These are phyloP conservation scores for Pseudohyphozyma bogoriensis DNA, from an alignment of 768 basidiomycete genomes.

Conservation along the genomic window DNA sequence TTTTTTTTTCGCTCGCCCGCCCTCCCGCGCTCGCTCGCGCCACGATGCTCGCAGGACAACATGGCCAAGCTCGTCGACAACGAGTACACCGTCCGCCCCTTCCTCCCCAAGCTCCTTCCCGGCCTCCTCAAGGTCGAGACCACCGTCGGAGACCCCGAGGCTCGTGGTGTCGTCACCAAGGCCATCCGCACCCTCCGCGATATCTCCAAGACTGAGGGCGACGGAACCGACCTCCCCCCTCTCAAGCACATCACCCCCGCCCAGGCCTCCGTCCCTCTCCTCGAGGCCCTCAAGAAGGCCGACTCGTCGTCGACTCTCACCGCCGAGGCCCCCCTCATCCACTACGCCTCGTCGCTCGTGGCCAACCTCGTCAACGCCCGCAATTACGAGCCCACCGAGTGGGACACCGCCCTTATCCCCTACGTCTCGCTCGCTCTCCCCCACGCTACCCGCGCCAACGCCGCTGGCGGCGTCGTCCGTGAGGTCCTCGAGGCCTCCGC, in stretches of 20 bases:
- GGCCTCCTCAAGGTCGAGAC: conserved; percentile 82
- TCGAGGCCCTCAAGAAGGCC: conserved; percentile 64
- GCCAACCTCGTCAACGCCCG: conserved; percentile 51
- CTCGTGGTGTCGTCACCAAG: conserved; percentile 78
- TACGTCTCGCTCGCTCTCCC: conserved; percentile 33
- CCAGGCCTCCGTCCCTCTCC: conserved; percentile 56
- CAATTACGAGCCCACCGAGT: conserved; percentile 37
- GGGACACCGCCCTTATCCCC: conserved; percentile 32
- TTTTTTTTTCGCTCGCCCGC: conserved; percentile 45
- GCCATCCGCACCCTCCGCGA: conserved; percentile 94
- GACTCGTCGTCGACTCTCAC: conserved; percentile 24
- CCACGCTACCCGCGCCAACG: conserved; percentile 46
- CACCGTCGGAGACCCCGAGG: conserved; percentile 94
- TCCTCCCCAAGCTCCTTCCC: conserved; percentile 70
- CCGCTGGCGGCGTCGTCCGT: conserved; percentile 60
- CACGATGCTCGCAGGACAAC: conserved; percentile 69
- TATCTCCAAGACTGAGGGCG: conserved; percentile 69
- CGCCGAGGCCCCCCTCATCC: conserved; percentile 29
- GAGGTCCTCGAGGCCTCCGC: conserved; percentile 54
- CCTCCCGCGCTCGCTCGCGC: conserved; percentile 47
- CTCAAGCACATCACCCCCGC: conserved; percentile 64
- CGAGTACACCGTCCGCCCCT: conserved; percentile 79
- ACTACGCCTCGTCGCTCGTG: conserved; percentile 52
- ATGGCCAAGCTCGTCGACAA: conserved; percentile 85
- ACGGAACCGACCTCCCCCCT: conserved; percentile 85